Evolutionary conservation across 768 basidiomycete genomes (phyloP).

Genomic region (Mycena chlorophos): DNA sequence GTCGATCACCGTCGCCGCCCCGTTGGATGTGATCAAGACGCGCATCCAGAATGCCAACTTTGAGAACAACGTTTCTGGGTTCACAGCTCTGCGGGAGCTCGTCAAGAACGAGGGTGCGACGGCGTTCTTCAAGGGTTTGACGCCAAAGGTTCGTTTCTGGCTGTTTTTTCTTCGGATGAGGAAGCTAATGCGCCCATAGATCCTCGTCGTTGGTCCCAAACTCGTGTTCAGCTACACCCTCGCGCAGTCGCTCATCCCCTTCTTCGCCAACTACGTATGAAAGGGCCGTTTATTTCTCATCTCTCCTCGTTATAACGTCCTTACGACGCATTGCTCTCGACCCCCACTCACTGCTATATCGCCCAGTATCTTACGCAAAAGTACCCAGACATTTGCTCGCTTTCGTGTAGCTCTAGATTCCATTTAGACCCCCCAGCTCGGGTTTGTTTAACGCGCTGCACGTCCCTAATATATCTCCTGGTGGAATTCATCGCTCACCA

Average conservation of each 20-base stretch:
- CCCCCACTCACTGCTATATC: background rate
- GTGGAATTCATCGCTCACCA: too few relatives aligned
- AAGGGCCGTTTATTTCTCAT: background rate
- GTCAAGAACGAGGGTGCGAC: slow-evolving; percentile 79
- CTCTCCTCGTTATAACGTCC: too few relatives aligned
- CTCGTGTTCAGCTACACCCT: slow-evolving; percentile 98
- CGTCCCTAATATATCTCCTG: too few relatives aligned
- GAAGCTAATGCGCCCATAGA: slow-evolving; percentile 45
- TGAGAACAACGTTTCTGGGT: slow-evolving; percentile 76
- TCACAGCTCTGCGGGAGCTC: slow-evolving; percentile 58
- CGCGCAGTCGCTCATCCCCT: slow-evolving; percentile 92
- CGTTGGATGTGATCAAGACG: slow-evolving; percentile 94
- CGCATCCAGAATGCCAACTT: slow-evolving; percentile 99
- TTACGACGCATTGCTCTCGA: background rate
- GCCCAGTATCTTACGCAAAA: background rate
- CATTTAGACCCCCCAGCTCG: too few relatives aligned
- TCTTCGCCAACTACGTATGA: slow-evolving; percentile 84
- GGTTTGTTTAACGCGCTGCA: too few relatives aligned
- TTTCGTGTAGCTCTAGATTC: background rate
- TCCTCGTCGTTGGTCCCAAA: slow-evolving; percentile 95
- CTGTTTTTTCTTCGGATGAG: slow-evolving; percentile 37
- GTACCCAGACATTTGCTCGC: background rate
- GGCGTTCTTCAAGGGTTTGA: slow-evolving; percentile 96
- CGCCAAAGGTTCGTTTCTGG: slow-evolving; percentile 73
- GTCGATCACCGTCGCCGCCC: slow-evolving; percentile 94